Evolutionary conservation across 1,139 yeast genomes (phyloP).

Genomic region (Saccharomycopsis hybrid): DNA sequence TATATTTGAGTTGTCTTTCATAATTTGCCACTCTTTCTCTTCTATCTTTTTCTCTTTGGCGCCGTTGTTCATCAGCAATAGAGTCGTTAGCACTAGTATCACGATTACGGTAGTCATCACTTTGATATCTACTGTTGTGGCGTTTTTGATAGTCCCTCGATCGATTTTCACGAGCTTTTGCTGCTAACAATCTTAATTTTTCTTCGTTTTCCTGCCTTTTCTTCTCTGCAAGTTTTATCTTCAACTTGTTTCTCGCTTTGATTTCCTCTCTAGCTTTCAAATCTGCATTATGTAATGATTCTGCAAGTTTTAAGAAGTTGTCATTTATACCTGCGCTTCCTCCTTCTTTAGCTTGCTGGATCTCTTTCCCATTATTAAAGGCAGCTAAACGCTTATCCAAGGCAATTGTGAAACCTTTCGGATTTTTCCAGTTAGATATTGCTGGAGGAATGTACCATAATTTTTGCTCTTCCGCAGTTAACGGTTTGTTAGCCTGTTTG

Average conservation of each 20-base stretch:
- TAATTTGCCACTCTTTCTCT: slow-evolving; percentile 41
- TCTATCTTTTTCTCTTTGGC: slow-evolving; percentile 36
- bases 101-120: no score
- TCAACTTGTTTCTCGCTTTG: slow-evolving; percentile 49
- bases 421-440: slow-evolving; percentile 93
- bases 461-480: slow-evolving; percentile 71
- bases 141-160: no score
- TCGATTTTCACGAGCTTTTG: slow-evolving; percentile 46
- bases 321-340: slow-evolving; percentile 43
- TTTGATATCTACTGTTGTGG: slow-evolving; percentile 24
- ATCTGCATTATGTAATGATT: slow-evolving; percentile 74
- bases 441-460: slow-evolving; percentile 91
- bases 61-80: slow-evolving; percentile 23
- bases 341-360: no score
- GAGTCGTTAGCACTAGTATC: slow-evolving; percentile 13
- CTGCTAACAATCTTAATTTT: slow-evolving; percentile 52
- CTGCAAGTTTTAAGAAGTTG: slow-evolving; percentile 57
- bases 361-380: slow-evolving; percentile 38
- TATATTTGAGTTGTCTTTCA: slow-evolving; percentile 39
- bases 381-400: slow-evolving; percentile 70
- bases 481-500: no score
- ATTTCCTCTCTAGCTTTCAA: slow-evolving; percentile 67
- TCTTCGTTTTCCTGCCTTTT: slow-evolving; percentile 57
- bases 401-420: slow-evolving; percentile 81
- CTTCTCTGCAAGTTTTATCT: slow-evolving; percentile 46